A percentile compares a stretch with the other conserved stretches of the same genome.
Evolutionary conservation across 768 basidiomycete species (phyloP).

Genomic region (Multifurca ochricompacta): DNA sequence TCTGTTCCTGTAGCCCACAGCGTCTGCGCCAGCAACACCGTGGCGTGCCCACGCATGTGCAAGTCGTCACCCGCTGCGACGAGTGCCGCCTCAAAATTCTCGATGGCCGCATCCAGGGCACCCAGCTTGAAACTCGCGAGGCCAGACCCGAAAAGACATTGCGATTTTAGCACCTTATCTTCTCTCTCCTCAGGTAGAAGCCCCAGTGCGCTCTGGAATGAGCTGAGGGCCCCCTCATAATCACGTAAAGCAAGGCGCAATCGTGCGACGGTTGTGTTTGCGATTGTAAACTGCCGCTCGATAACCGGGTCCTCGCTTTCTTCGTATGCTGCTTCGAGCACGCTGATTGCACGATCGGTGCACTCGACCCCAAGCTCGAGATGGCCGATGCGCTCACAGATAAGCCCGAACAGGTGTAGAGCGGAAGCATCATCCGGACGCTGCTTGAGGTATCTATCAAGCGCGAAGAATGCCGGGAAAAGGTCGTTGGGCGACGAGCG

Average conservation of each 20-base stretch:
- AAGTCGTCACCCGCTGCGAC: conserved; percentile 43
- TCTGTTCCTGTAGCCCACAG: conserved; percentile 77
- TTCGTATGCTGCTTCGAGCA: conserved; percentile 87
- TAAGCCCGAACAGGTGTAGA: conserved; percentile 73
- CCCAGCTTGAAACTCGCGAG: conserved; percentile 62
- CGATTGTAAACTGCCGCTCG: conserved; percentile 73
- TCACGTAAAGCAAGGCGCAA: conserved; percentile 55
- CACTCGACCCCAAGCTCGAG: conserved; percentile 48
- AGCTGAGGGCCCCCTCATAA: conserved; percentile 53
- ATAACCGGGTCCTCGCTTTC: conserved; percentile 70
- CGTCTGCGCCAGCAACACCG: conserved; percentile 73
- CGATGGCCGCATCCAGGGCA: conserved; percentile 54
- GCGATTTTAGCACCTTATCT: conserved; percentile 42
- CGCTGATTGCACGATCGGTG: conserved; percentile 52
- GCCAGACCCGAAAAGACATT: conserved; percentile 64
- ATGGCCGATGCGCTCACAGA: conserved; percentile 80
- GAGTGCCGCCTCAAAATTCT: conserved; percentile 59
- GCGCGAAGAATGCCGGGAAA: conserved; percentile 71
- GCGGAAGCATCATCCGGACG: conserved; percentile 65
- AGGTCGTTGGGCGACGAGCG: conserved; percentile 39
- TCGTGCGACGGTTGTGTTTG: conserved; percentile 76
- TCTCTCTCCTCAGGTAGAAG: conserved; percentile 46
- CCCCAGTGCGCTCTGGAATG: conserved; percentile 65
- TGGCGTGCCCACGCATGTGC: conserved; percentile 55
- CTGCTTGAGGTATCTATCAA: conserved; percentile 66